A percentile compares a stretch with the other conserved stretches of the same genome.
These are phyloP conservation scores for Auriscalpium orientale DNA, from an alignment of 768 basidiomycete species.

Conservation along the genomic window DNA sequence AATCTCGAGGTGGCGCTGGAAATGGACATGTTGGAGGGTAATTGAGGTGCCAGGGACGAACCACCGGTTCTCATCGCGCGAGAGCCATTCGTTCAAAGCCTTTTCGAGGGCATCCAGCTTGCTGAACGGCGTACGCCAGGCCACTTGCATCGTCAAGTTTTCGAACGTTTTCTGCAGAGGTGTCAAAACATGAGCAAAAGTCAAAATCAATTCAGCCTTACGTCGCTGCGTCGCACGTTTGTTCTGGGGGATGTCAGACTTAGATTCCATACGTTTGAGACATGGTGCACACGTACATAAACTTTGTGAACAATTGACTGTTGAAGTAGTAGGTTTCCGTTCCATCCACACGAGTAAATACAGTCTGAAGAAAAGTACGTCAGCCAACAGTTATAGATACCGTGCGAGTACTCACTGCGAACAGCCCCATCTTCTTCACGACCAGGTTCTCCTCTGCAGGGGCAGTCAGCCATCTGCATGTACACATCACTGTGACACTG, in stretches of 20 bases:
- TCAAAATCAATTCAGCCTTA: conserved; percentile 19
- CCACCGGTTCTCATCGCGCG: conserved; percentile 76
- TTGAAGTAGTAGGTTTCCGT: conserved; percentile 80
- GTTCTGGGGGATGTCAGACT: conserved; percentile 32
- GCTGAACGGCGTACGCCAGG: conserved; percentile 65
- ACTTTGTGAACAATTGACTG: conserved; percentile 65
- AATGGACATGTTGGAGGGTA: conserved; percentile 54
- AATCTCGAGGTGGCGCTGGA: conserved; percentile 58
- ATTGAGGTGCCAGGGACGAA: conserved; percentile 62
- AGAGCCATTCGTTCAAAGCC: conserved; percentile 65
- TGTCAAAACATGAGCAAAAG: background rate
- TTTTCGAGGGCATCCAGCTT: conserved; percentile 67
- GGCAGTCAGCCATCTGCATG: background rate
- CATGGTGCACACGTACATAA: conserved; percentile 43
- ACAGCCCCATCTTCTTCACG: conserved; percentile 76
- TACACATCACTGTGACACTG: background rate
- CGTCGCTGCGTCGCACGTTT: conserved; percentile 68
- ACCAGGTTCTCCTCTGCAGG: conserved; percentile 53
- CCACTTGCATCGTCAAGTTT: conserved; percentile 58
- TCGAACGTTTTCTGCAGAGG: conserved; percentile 55
- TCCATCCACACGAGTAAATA: conserved; percentile 65
- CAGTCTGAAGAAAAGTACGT: conserved; percentile 35
- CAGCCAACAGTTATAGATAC: background rate
- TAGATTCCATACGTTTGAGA: background rate
- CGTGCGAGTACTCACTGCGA: conserved; percentile 40